phyloP scores from a whole-genome alignment of 2,329 filamentous ascomycete species.

The Remersonia thermophila region DNA sequence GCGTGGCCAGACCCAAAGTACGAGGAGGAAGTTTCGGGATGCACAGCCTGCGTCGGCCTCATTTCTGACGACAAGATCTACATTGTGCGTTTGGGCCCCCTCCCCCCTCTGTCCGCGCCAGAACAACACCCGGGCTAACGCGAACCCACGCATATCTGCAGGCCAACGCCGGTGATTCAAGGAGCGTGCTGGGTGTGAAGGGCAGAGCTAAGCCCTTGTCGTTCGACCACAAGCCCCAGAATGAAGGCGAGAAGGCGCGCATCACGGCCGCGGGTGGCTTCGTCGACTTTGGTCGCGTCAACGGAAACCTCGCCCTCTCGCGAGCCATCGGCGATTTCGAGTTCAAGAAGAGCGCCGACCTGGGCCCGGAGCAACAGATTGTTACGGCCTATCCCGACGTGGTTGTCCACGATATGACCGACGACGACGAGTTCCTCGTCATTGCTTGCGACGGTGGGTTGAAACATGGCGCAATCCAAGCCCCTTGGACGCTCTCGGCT shows the following conservation, averaged over 20 bases:
- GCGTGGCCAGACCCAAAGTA: slow-evolving; percentile 70
- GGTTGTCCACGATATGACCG: slow-evolving; percentile 74
- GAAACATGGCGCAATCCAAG: not conserved
- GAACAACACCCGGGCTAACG: too few relatives aligned
- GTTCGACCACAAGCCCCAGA: slow-evolving; percentile 98
- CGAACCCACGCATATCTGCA: slow-evolving; percentile 26
- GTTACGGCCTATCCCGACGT: slow-evolving; percentile 96
- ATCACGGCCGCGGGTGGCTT: slow-evolving; percentile 94
- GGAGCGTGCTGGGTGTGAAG: slow-evolving; percentile 90
- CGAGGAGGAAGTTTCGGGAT: slow-evolving; percentile 95
- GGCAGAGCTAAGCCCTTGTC: slow-evolving; percentile 93
- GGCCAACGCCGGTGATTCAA: slow-evolving; percentile 95
- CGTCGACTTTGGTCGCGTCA: slow-evolving; percentile 96
- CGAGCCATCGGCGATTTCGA: slow-evolving; percentile 98
- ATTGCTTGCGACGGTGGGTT: slow-evolving; percentile 79
- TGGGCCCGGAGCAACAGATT: slow-evolving; percentile 96
- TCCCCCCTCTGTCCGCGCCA: slow-evolving; percentile 2
- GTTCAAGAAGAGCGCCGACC: slow-evolving; percentile 97
- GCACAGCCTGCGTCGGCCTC: slow-evolving; percentile 84
- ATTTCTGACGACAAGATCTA: slow-evolving; percentile 88
- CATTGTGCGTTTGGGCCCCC: slow-evolving; percentile 54
- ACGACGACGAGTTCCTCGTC: slow-evolving; percentile 92
- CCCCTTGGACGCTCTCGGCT: not conserved
- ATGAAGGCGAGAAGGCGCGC: slow-evolving; percentile 92
- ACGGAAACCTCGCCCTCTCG: slow-evolving; percentile 92